Conservation (phyloP, 2,329 filamentous ascomycete genomes). For the Colletotrichum falcatum region DNA sequence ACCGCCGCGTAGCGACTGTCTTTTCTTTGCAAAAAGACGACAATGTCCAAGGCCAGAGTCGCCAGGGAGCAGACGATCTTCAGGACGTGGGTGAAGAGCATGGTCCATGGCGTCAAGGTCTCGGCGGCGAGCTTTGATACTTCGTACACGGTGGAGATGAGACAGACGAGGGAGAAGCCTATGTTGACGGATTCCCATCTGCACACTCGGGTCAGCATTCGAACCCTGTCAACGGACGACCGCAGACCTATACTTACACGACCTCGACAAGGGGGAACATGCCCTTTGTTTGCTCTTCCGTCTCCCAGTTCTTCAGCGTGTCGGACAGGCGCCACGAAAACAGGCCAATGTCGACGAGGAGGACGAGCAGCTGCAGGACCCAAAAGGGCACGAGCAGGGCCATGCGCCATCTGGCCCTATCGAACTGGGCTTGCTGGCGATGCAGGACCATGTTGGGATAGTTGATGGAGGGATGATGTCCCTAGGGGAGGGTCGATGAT, state of each 20-base stretch:
- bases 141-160: conserved; percentile 61
- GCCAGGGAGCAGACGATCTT: conserved; percentile 61
- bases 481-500: conserved; percentile 15
- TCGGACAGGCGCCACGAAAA: conserved; percentile 66
- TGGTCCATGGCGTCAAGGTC: conserved; percentile 65
- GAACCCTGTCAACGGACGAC: neutral
- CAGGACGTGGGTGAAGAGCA: conserved; percentile 64
- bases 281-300: conserved; percentile 52
- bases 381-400: conserved; percentile 62
- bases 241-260: conserved; percentile 56
- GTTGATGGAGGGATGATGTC: neutral
- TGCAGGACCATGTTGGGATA: conserved; percentile 55
- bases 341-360: conserved; percentile 61
- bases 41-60: conserved; percentile 63
- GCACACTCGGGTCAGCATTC: conserved; percentile 20
- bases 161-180: conserved; percentile 59
- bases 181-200: conserved; percentile 69
- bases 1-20: conserved; percentile 62
- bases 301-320: conserved; percentile 58
- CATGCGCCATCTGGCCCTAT: conserved; percentile 63
- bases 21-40: conserved; percentile 59
- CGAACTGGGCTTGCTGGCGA: conserved; percentile 64
- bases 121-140: conserved; percentile 61
- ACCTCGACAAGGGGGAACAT: conserved; percentile 60
- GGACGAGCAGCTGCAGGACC: conserved; percentile 60